A percentile compares a stretch with the other conserved stretches of the same genome.
Conservation (phyloP, 441 rosid genomes). For the Euphorbia schlechtendalii region DNA sequence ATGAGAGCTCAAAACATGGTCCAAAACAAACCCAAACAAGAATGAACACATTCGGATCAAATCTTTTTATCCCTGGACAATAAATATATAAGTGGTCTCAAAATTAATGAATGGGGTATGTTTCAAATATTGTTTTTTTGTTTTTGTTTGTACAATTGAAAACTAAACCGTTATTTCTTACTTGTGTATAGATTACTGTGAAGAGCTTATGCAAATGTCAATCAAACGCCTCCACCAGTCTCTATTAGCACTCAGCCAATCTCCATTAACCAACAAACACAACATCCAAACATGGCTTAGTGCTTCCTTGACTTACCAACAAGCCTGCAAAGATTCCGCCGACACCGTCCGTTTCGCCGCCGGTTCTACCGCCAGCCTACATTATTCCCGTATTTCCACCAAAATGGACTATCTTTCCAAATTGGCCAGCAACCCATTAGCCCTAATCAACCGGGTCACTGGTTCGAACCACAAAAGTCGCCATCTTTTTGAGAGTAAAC, state of each 20-base stretch:
- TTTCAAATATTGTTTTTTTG: too few species aligned
- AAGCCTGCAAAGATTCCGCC: conserved; percentile 64
- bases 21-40: too few species aligned
- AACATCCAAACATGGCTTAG: conserved; percentile 75
- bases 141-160: too few species aligned
- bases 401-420: conserved; percentile 59
- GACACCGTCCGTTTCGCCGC: conserved; percentile 9
- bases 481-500: conserved; percentile 10
- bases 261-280: conserved; percentile 32
- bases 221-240: conserved; percentile 48
- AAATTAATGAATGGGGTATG: too few species aligned
- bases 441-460: conserved; percentile 41
- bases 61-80: too few species aligned
- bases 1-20: too few species aligned
- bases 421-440: conserved; percentile 51
- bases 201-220: conserved; percentile 46
- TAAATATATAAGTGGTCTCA: too few species aligned
- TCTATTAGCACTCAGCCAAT: conserved; percentile 33
- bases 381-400: conserved; percentile 26
- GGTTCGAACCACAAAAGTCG: neutral
- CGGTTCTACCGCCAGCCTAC: neutral
- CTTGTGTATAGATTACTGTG: conserved; percentile 44
- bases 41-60: too few species aligned
- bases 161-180: neutral
- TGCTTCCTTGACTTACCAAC: conserved; percentile 63